Evolutionary conservation across 1,284 basidiomycete species (phyloP).

Genomic region (Cutaneotrichosporon sp.): DNA sequence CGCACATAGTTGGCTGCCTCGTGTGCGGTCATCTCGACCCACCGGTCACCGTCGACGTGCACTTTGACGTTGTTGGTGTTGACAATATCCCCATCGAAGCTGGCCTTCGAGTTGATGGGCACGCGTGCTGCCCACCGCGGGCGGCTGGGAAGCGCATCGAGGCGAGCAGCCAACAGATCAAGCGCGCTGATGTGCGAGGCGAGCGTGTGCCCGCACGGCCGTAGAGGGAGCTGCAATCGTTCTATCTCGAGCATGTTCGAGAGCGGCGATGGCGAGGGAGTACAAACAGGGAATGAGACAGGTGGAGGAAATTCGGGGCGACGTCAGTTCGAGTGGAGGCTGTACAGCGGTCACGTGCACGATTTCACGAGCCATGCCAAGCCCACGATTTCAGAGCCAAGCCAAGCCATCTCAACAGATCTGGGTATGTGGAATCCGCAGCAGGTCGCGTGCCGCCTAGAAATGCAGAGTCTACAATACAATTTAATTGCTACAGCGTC

Average conservation of each 20-base stretch:
- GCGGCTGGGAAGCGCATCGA: slow-evolving; percentile 21
- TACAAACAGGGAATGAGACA: too few species aligned
- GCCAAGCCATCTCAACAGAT: too few species aligned
- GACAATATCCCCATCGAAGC: slow-evolving; percentile 29
- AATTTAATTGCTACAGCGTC: neutral
- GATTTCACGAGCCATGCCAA: too few species aligned
- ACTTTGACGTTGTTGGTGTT: slow-evolving; percentile 39
- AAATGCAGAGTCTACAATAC: too few species aligned
- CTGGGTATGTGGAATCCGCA: too few species aligned
- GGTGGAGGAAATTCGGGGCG: too few species aligned
- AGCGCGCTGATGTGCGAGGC: slow-evolving; percentile 29
- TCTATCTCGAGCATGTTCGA: too few species aligned
- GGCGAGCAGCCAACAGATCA: slow-evolving; percentile 25
- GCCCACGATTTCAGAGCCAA: too few species aligned
- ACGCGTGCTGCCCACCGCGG: slow-evolving; percentile 29
- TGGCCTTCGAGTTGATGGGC: slow-evolving; percentile 36
- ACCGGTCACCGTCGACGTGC: slow-evolving; percentile 30
- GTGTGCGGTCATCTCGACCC: slow-evolving; percentile 39
- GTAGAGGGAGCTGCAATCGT: slow-evolving; percentile 32
- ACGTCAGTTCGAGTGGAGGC: too few species aligned
- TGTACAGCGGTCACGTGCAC: too few species aligned
- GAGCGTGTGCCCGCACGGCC: slow-evolving; percentile 25
- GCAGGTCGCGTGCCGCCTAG: too few species aligned
- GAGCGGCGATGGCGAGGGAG: too few species aligned
- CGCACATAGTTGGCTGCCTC: slow-evolving; percentile 36